Evolutionary conservation across 1,139 yeast species (phyloP), one percentile per base, ranked within the genome.

Genomic region (Trichomonascaceae sp.): DNA sequence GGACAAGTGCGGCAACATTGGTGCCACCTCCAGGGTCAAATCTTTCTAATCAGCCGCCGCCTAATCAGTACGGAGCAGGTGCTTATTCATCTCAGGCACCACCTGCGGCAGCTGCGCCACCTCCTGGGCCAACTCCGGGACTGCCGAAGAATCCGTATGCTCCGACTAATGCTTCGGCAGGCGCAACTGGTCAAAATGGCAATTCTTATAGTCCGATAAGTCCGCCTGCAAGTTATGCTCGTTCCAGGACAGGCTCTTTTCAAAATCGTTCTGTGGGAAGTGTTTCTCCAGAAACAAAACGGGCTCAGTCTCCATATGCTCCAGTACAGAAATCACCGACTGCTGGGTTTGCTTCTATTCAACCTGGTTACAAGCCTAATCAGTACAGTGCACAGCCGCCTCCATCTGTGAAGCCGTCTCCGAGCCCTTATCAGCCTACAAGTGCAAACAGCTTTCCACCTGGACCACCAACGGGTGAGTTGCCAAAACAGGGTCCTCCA

Each of bases 1-100:
- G 61, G 47, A 36, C 60, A 4, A 60, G 61, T 47, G 55, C 53
- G 48, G 30, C 22, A 20, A 49, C 45, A 8, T 51, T 53, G 43
- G 46, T 46, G 43, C 45, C 53, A 18, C 53, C 56, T 22, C 49
- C 55, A 32, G 53, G 56, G n/a, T 43, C 50, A 12, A 48, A 58
- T 12, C 43, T 53, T 32, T 18, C 53, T 43, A 57, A 51, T 20
- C 48, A 49, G 13, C 49, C 51, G 13, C 49, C 51, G 15, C 51
- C 49, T 18, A 56, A 41, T 2, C 47, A 30, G 8, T 51, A 47
- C 13, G 47, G 51, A 22, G 24, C 10, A 13, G 27, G 43, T 15
- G 48, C 51, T 36, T 53, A 52, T 9, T 45, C 39, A 8, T 50
- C 53, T 12, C 45, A 49, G 20, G 44, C n/a, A n/a, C 49, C 49